Evolutionary conservation across 768 basidiomycete genomes (phyloP).

Genomic region (Lentinus tigrinus): DNA sequence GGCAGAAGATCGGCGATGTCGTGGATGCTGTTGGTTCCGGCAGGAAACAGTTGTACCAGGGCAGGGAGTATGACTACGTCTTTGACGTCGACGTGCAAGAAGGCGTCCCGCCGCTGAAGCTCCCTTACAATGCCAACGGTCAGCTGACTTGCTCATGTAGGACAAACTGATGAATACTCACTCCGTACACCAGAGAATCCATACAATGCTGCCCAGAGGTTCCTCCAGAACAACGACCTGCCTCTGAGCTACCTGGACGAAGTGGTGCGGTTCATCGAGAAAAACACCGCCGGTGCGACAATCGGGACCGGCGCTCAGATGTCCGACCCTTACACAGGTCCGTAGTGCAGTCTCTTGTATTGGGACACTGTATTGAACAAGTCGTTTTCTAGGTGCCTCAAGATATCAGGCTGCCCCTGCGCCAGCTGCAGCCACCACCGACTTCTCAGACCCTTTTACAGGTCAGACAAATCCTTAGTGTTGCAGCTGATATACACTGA

Average conservation of each 20-base stretch:
- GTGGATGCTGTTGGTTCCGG: conserved; percentile 90
- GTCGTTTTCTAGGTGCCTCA: conserved; percentile 27
- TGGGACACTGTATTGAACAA: not conserved
- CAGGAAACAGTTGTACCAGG: conserved; percentile 89
- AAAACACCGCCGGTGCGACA: conserved; percentile 78
- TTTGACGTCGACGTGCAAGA: conserved; percentile 97
- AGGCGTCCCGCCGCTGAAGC: conserved; percentile 86
- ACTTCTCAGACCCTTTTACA: conserved; percentile 30
- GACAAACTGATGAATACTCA: not conserved
- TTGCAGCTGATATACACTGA: not conserved
- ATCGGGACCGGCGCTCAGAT: conserved; percentile 62
- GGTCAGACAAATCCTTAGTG: conserved; percentile 13
- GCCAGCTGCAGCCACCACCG: conserved; percentile 10
- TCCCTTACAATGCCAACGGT: conserved; percentile 92
- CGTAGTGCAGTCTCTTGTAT: not conserved
- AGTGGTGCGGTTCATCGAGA: conserved; percentile 91
- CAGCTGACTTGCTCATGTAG: conserved; percentile 20
- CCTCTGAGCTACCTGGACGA: conserved; percentile 83
- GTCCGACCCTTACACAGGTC: conserved; percentile 91
- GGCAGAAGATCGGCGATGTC: conserved; percentile 96
- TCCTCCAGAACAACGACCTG: conserved; percentile 81
- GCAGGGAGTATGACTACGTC: conserved; percentile 98
- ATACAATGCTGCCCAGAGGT: conserved; percentile 84
- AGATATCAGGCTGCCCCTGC: conserved; percentile 31
- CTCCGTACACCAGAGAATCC: conserved; percentile 72